phyloP scores from a whole-genome alignment of 139 green algal species.

The Chlorella sp. region DNA sequence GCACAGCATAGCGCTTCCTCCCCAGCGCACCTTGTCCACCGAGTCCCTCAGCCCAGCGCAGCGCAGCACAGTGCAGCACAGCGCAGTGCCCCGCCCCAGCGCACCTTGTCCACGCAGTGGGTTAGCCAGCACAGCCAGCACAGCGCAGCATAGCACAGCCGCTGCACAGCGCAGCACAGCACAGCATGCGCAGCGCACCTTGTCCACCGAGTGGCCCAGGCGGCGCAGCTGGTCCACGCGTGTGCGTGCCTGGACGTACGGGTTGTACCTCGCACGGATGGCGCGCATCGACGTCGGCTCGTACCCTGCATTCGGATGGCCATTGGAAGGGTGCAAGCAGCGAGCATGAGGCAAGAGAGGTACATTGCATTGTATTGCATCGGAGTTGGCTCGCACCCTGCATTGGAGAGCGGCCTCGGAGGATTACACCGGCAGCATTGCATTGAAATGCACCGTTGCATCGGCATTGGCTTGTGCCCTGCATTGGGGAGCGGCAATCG shows the following conservation, averaged over 20 bases:
- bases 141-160: neutral
- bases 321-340: too few relatives aligned
- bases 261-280: constrained; percentile 95
- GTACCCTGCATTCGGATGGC: constrained; percentile 89
- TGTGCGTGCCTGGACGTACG: constrained; percentile 87
- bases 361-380: too few relatives aligned
- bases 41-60: neutral
- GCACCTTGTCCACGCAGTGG: too few relatives aligned
- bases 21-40: too few relatives aligned
- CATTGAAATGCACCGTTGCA: too few relatives aligned
- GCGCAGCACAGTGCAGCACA: neutral
- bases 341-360: too few relatives aligned
- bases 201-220: constrained; percentile 96
- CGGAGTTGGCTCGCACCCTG: too few relatives aligned
- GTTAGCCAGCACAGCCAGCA: neutral
- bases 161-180: neutral
- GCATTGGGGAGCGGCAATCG: too few relatives aligned
- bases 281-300: constrained; percentile 98
- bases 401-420: too few relatives aligned
- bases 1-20: neutral
- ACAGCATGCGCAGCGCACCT: constrained; percentile 57
- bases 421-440: too few relatives aligned
- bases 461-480: too few relatives aligned
- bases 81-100: neutral
- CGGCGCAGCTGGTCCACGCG: constrained; percentile 95